Conservation (phyloP, 768 basidiomycete genomes). For the Pleurotus tuoliensis region DNA sequence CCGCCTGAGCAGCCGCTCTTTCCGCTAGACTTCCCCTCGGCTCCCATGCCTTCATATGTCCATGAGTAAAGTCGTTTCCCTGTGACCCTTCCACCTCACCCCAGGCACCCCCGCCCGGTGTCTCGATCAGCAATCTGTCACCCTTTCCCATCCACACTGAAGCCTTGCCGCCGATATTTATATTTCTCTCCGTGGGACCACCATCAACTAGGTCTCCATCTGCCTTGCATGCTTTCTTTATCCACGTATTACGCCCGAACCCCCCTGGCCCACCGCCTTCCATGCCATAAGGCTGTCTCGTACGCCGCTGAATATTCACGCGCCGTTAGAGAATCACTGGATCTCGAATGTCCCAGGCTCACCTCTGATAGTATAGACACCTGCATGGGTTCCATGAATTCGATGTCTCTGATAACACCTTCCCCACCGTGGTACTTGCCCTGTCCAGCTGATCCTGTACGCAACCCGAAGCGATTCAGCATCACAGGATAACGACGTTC, state of each 20-base stretch:
- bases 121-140: constrained; percentile 76
- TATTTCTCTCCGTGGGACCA: constrained; percentile 38
- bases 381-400: constrained; percentile 77
- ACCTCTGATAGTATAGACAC: constrained; percentile 89
- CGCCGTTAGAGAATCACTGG: no score
- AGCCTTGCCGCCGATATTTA: constrained; percentile 90
- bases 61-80: constrained; percentile 15
- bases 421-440: constrained; percentile 81
- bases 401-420: constrained; percentile 80
- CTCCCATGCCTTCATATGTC: constrained; percentile 52
- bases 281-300: constrained; percentile 82
- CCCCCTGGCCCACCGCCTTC: constrained; percentile 73
- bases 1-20: constrained; percentile 58
- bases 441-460: constrained; percentile 62
- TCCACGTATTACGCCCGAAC: constrained; percentile 84
- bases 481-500: constrained; percentile 94
- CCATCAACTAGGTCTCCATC: constrained; percentile 63
- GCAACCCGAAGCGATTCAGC: constrained; percentile 76
- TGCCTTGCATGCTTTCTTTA: constrained; percentile 60
- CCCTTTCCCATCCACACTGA: constrained; percentile 87
- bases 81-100: constrained; percentile 41
- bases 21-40: constrained; percentile 70
- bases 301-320: constrained; percentile 55
- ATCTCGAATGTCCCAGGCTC: constrained; percentile 13
- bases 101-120: constrained; percentile 91